These are phyloP conservation scores for Crithidia fasciculata DNA, from an alignment of 208 protist species.

Conservation along the genomic window DNA sequence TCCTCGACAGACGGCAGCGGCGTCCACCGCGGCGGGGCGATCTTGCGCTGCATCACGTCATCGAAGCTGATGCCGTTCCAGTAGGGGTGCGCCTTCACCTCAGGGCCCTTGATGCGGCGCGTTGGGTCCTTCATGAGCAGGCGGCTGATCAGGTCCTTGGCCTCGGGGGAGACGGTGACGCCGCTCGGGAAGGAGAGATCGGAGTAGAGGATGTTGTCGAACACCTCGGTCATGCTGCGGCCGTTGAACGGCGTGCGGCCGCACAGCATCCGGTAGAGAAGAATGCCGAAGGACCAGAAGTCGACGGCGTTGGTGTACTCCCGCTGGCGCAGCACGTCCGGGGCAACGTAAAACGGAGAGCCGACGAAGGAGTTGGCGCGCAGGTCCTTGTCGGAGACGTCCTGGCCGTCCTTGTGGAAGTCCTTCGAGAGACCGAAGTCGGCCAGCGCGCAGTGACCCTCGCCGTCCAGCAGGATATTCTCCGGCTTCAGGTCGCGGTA, in stretches of 20 bases:
- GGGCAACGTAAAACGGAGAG: slow-evolving; percentile 94
- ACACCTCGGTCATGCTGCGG: slow-evolving; percentile 93
- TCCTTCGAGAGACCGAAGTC: slow-evolving; percentile 95
- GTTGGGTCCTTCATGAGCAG: slow-evolving; percentile 90
- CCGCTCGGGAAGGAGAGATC: slow-evolving; percentile 91
- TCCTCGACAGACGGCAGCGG: slow-evolving; percentile 85
- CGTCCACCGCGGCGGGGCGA: slow-evolving; percentile 84
- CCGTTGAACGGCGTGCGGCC: slow-evolving; percentile 95
- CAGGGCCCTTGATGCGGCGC: slow-evolving; percentile 86
- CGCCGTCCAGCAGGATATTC: slow-evolving; percentile 88
- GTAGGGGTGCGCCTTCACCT: slow-evolving; percentile 90
- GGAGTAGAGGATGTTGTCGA: slow-evolving; percentile 93
- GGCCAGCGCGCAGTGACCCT: slow-evolving; percentile 90
- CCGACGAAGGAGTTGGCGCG: slow-evolving; percentile 93
- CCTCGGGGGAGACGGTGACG: slow-evolving; percentile 81
- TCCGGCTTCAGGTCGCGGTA: slow-evolving; percentile 95
- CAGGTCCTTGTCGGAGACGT: slow-evolving; percentile 73
- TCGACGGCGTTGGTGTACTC: slow-evolving; percentile 97
- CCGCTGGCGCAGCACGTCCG: slow-evolving; percentile 93
- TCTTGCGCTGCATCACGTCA: slow-evolving; percentile 86
- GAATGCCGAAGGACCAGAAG: slow-evolving; percentile 98
- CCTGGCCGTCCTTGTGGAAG: slow-evolving; percentile 85
- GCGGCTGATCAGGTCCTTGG: slow-evolving; percentile 91
- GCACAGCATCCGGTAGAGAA: slow-evolving; percentile 97
- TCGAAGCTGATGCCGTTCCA: slow-evolving; percentile 92